Conservation (phyloP, 1,284 basidiomycete genomes). For the Moesziomyces parantarcticus region DNA sequence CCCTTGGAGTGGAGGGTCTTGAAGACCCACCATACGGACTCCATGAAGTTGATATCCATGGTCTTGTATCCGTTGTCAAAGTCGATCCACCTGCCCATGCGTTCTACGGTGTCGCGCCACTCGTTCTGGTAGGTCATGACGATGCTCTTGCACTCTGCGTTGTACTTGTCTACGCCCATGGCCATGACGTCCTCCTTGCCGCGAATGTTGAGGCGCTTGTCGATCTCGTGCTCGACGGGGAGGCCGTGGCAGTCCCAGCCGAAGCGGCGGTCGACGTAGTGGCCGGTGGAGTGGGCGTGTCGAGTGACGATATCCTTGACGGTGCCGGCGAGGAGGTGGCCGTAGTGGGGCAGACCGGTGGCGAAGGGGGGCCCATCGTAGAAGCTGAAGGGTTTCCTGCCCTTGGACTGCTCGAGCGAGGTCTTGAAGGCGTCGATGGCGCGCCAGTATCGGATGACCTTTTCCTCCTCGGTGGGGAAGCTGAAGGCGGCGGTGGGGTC, state of each 20-base stretch:
- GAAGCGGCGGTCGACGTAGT: constrained; percentile 93
- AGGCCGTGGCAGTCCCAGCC: constrained; percentile 99
- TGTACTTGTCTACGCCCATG: constrained; percentile 98
- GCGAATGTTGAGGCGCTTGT: constrained; percentile 93
- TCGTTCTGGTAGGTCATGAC: constrained; percentile 97
- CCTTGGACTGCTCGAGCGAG: constrained; percentile 89
- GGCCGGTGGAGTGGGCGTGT: constrained; percentile 91
- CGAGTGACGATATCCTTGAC: constrained; percentile 99
- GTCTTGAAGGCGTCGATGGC: constrained; percentile 98
- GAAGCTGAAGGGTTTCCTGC: constrained; percentile 88
- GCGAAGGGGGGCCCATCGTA: constrained; percentile 99
- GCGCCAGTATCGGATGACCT: constrained; percentile 90
- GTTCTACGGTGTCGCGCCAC: constrained; percentile 93
- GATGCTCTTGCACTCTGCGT: constrained; percentile 93
- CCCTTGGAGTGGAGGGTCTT: constrained; percentile 88
- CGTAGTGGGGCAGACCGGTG: constrained; percentile 96
- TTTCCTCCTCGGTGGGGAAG: constrained; percentile 91
- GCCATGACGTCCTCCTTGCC: constrained; percentile 92
- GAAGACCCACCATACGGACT: constrained; percentile 99
- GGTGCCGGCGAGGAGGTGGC: constrained; percentile 74
- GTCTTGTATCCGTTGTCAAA: constrained; percentile 99
- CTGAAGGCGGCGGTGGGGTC: constrained; percentile 76
- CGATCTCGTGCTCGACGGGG: constrained; percentile 99
- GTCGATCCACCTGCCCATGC: constrained; percentile 99
- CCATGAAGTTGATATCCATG: constrained; percentile 92